phyloP scores from a whole-genome alignment of 208 protist genomes.

The Crithidia expoeki region DNA sequence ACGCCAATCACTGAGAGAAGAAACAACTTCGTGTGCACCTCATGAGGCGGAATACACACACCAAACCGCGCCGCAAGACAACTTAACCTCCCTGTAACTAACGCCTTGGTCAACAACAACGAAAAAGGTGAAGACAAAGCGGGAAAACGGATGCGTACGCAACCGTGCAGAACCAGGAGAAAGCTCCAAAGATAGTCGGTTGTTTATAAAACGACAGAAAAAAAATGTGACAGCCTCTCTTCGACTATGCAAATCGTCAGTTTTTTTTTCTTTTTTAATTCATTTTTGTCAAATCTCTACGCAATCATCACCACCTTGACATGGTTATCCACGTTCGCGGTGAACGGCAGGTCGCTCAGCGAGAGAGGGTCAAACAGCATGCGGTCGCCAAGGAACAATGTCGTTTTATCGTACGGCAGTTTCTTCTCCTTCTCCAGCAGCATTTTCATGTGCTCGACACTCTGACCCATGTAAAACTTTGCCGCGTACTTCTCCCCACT shows the following conservation, averaged over 20 bases:
- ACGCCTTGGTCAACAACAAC: too few relatives aligned
- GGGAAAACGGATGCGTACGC: too few relatives aligned
- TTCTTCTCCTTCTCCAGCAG: conserved; percentile 67
- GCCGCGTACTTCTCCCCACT: conserved; percentile 31
- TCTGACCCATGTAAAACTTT: conserved; percentile 82
- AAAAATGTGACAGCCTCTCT: too few relatives aligned
- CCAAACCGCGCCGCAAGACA: neutral
- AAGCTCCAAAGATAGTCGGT: too few relatives aligned
- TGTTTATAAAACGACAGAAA: too few relatives aligned
- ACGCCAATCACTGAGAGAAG: too few relatives aligned
- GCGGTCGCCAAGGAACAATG: conserved; percentile 64
- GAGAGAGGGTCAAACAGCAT: conserved; percentile 81
- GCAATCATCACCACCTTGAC: conserved; percentile 43
- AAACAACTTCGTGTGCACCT: too few relatives aligned
- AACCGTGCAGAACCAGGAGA: too few relatives aligned
- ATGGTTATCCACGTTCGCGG: conserved; percentile 50
- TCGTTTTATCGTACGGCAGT: conserved; percentile 68
- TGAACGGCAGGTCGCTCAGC: conserved; percentile 81
- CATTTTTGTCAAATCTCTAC: neutral
- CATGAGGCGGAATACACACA: too few relatives aligned
- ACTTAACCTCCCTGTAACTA: neutral
- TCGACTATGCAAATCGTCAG: too few relatives aligned
- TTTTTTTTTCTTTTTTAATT: conserved; percentile 18
- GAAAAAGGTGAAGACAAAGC: too few relatives aligned
- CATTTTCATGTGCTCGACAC: conserved; percentile 75